These are phyloP conservation scores for Tricholomella constricta DNA, from an alignment of 768 basidiomycete genomes.

Conservation along the genomic window DNA sequence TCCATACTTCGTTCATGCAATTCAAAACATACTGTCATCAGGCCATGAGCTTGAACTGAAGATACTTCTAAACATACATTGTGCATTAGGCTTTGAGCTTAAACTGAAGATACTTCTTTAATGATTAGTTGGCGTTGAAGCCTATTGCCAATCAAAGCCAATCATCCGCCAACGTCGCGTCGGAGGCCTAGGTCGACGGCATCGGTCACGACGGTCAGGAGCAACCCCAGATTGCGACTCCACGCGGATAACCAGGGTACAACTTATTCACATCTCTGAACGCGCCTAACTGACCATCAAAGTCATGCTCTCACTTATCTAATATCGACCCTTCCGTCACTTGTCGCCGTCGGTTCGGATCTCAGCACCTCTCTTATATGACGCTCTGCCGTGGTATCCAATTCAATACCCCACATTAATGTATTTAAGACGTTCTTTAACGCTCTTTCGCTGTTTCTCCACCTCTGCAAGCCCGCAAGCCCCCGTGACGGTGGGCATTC, in stretches of 20 bases:
- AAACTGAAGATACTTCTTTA: too few species aligned
- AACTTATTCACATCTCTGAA: background rate
- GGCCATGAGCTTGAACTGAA: background rate
- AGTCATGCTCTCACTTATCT: slow-evolving; percentile 9
- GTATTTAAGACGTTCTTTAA: slow-evolving; percentile 1
- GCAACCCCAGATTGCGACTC: background rate
- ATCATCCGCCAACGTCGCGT: slow-evolving; percentile 10
- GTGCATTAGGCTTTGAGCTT: too few species aligned
- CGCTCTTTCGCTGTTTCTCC: slow-evolving; percentile 3
- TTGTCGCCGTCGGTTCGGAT: slow-evolving; percentile 12
- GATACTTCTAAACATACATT: too few species aligned
- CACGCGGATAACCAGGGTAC: slow-evolving; percentile 5
- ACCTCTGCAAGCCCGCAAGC: slow-evolving; percentile 8
- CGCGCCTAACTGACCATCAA: slow-evolving; percentile 7
- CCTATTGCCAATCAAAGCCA: slow-evolving; percentile 11
- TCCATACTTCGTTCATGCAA: background rate
- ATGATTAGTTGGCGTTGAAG: background rate
- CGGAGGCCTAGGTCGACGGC: background rate
- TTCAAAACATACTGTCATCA: background rate
- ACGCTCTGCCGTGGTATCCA: background rate
- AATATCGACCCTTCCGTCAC: slow-evolving; percentile 11
- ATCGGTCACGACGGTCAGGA: background rate
- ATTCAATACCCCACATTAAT: slow-evolving; percentile 7
- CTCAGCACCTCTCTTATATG: slow-evolving; percentile 13
- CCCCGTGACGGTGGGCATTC: slow-evolving; percentile 34